These are phyloP conservation scores for Brassica juncea DNA, from an alignment of 345 rosid genomes.

Conservation along the genomic window DNA sequence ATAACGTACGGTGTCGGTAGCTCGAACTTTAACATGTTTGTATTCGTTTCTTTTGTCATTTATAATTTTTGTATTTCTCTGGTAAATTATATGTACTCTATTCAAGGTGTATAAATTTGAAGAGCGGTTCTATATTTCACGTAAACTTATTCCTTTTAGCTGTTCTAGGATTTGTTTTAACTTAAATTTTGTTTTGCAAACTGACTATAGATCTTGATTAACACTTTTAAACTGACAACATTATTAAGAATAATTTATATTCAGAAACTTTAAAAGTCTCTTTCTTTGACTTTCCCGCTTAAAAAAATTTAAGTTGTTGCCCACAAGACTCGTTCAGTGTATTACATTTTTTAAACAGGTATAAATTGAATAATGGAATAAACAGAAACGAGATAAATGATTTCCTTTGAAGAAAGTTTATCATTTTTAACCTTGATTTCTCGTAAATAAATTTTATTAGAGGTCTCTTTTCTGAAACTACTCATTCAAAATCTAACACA, in stretches of 20 bases:
- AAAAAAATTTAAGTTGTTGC: background rate
- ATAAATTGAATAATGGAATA: background rate
- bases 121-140: background rate
- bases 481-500: background rate
- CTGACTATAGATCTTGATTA: conserved; percentile 2
- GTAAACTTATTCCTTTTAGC: background rate
- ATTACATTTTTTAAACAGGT: background rate
- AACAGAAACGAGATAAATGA: background rate
- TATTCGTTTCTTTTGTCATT: background rate
- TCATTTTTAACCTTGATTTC: background rate
- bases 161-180: background rate
- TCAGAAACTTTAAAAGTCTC: background rate
- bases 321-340: background rate
- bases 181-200: background rate
- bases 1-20: conserved; percentile 38
- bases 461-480: background rate
- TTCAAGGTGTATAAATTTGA: background rate
- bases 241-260: background rate
- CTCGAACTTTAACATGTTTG: conserved; percentile 21
- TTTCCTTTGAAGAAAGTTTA: background rate
- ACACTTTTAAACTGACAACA: conserved; percentile 19
- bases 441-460: background rate
- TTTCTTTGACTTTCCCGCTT: conserved; percentile 1
- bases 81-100: background rate
- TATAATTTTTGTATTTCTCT: background rate